Conservation (phyloP, 257 asterid genomes). For the Prunella vulgaris region DNA sequence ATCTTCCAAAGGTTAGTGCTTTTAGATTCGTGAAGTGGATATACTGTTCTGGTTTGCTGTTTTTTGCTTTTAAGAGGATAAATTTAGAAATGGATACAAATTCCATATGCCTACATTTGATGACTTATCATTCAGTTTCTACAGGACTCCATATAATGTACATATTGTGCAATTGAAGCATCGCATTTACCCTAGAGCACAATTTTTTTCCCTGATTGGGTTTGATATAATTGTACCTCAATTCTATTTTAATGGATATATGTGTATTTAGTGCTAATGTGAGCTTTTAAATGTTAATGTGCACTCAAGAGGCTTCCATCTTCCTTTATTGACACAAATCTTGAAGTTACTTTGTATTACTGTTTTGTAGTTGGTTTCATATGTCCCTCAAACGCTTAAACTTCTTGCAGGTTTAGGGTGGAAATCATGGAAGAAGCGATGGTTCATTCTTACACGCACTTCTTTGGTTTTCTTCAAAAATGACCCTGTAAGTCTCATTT, state of each 20-base stretch:
- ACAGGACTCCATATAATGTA: not conserved
- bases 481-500: slow-evolving; percentile 64
- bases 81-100: not conserved
- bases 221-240: not conserved
- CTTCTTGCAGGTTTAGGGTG: slow-evolving; percentile 90
- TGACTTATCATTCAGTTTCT: not conserved
- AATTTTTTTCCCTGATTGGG: not conserved
- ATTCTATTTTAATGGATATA: slow-evolving; percentile 1
- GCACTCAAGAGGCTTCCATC: slow-evolving; percentile 1
- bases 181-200: too few relatives aligned
- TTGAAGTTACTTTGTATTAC: not conserved
- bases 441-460: slow-evolving; percentile 98
- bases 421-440: slow-evolving; percentile 98
- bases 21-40: slow-evolving; percentile 6
- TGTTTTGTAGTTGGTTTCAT: slow-evolving; percentile 4
- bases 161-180: not conserved
- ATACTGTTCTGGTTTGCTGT: not conserved
- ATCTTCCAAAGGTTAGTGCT: slow-evolving; percentile 86
- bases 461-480: slow-evolving; percentile 96
- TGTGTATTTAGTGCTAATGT: not conserved
- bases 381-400: slow-evolving; percentile 16
- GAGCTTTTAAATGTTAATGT: not conserved
- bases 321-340: slow-evolving; percentile 6
- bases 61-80: not conserved
- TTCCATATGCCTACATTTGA: slow-evolving; percentile 16